These are phyloP conservation scores for Drechslerella stenobrocha DNA, from an alignment of 2,329 filamentous ascomycete genomes.

Conservation along the genomic window DNA sequence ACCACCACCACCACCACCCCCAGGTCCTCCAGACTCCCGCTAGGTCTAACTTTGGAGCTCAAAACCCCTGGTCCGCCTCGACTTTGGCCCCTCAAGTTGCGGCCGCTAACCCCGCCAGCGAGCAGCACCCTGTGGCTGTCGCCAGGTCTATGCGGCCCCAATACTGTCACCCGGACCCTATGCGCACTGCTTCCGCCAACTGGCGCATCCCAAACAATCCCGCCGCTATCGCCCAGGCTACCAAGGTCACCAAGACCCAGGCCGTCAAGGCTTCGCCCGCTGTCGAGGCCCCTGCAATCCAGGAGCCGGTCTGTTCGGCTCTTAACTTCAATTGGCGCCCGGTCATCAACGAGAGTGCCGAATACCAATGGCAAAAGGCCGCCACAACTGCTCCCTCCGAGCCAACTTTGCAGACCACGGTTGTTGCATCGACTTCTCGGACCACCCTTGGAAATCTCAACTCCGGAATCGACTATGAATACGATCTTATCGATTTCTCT, in stretches of 20 bases:
- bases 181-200: constrained; percentile 32
- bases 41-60: not conserved
- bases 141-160: constrained; percentile 12
- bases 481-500: constrained; percentile 7
- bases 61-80: constrained; percentile 23
- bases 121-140: constrained; percentile 4
- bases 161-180: constrained; percentile 30
- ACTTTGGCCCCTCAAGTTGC: constrained; percentile 9
- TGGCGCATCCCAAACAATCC: constrained; percentile 27
- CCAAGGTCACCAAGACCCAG: not conserved
- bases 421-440: constrained; percentile 6
- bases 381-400: not conserved
- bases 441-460: constrained; percentile 14
- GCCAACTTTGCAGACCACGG: not conserved
- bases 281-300: constrained; percentile 3
- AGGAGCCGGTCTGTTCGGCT: constrained; percentile 19
- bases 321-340: constrained; percentile 44
- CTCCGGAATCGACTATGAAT: constrained; percentile 8
- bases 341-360: constrained; percentile 17
- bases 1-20: not conserved
- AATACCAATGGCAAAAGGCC: constrained; percentile 11
- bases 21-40: constrained; percentile 10
- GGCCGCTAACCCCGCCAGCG: not conserved
- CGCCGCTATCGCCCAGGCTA: constrained; percentile 1
- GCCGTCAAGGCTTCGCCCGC: not conserved